Evolutionary conservation across 2,329 filamentous ascomycete species (phyloP), one percentile per base, ranked within the genome.

Genomic region (Dactylellina parvicollis): DNA sequence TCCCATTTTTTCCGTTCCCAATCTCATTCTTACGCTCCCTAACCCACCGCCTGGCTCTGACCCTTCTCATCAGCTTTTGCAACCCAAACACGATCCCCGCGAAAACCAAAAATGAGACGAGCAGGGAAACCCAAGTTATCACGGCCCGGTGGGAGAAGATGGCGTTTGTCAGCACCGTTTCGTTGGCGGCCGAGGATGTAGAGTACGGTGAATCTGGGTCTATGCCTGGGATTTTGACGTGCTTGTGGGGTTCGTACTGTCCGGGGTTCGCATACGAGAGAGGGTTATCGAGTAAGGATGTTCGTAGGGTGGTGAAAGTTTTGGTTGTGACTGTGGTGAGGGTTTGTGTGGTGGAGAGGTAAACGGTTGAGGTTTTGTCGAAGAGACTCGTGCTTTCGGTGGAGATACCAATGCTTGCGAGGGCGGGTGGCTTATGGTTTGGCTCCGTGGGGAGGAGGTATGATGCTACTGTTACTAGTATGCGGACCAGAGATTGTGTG

Each of bases 81-180:
- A 71, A 16, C 8, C 12, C 57, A 12, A 57, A 71, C 14, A 71
- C 56, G 12, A 59, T 14, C 1, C 36, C 47, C 1, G 65, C 65
- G 32, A 62, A 49, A 1, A 62, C 4, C 7, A 62, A 18, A 22
- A 71, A 71, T 24, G 57, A 20, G 18, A 26, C 44, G 30, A 71
- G 57, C 1, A 71, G 22, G 2, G 57, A 57, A 4, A 50, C 26
- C 57, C 56, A 62, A 0, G 57, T 71, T 7, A 71, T 71, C 18
- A 71, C 40, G 4, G 57, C 66, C 2, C 56, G 47, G 30, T 62
- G 66, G 4, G 66, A 71, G 50, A 71, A 64, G 32, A 71, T 62
- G 4, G 66, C 66, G 10, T 32, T 52, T 18, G 50, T 50, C 12
- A 71, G 28, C 30, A 71, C 52, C 0, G 66, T 57, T 32, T 62